Conservation (phyloP, 2,329 filamentous ascomycete species). For the Ophiocordyceps polyrhachis-furcata region DNA sequence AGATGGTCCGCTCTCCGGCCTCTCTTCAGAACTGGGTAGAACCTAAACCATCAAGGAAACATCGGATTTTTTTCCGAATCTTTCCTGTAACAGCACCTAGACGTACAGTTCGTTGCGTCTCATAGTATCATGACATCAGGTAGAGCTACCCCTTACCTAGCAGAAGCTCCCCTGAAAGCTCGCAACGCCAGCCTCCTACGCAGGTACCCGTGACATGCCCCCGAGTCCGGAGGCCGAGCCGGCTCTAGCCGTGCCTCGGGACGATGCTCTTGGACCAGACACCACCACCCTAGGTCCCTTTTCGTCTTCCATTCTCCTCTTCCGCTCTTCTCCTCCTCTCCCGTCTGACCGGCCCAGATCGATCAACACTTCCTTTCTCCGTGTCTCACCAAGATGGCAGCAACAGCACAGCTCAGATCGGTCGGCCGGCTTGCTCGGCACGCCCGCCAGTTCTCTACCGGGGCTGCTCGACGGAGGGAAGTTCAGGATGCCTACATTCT, state of each 20-base stretch:
- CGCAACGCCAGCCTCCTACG: neutral
- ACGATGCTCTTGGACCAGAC: neutral
- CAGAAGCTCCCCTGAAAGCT: neutral
- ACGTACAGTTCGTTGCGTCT: neutral
- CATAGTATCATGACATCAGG: neutral
- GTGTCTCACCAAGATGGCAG: constrained; percentile 8
- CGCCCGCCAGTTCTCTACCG: constrained; percentile 27
- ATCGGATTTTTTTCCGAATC: too few relatives aligned
- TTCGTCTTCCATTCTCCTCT: neutral
- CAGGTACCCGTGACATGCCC: neutral
- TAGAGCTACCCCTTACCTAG: neutral
- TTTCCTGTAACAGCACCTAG: too few relatives aligned
- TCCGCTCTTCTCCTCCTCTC: neutral
- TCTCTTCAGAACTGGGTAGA: too few relatives aligned
- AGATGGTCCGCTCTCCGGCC: too few relatives aligned
- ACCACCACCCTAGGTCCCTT: neutral
- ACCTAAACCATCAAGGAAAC: too few relatives aligned
- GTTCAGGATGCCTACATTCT: constrained; percentile 88
- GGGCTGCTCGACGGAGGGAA: constrained; percentile 34
- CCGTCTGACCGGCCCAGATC: too few relatives aligned
- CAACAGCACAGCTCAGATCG: constrained; percentile 14
- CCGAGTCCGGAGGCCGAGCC: neutral
- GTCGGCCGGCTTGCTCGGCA: constrained; percentile 19
- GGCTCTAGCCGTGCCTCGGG: neutral
- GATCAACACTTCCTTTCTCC: neutral